Evolutionary conservation across 1,139 yeast genomes (phyloP), one percentile per base, ranked within the genome.

Genomic region (Debaryomyces subglobosus): DNA sequence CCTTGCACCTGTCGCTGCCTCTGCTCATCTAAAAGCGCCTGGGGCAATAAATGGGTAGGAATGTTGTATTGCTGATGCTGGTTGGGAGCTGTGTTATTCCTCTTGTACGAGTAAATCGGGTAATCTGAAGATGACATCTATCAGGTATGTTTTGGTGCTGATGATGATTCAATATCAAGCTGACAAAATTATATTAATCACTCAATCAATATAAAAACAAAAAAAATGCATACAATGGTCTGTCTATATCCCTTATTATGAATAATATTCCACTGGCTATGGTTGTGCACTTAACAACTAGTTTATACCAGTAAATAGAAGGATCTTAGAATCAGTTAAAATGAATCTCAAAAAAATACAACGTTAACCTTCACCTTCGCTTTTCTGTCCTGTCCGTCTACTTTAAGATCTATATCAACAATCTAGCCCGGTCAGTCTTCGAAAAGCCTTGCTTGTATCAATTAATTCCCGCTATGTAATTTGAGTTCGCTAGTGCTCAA

Each of bases 1-100:
- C 24, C 36, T 13, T 43, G 41, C 38, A 46, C 21, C 16, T 32
- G 47, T 16, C 43, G 50, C 32, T 47, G 56, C 12, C 25, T 27
- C 25, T 37, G 45, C 25, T 46, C 48, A 29, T 53, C 63, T 44
- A 65, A 53, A 53, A 63, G 65, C 4, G 65, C 62, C 55, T 60
- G 72, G 2, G 77, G 77, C 44, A 72, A 55, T 49, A 72, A 63
- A 56, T 72, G 77, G 13, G 69, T 64, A 4, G 77, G 77, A 34
- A 72, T 53, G 47, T 53, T 58, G 6, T 44, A 30, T 21, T 45
- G 42, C 37, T 21, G 37, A 25, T 34, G 35, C 35, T 32, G 39
- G 37, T 16, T 27, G 12, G 33, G 41, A n/a, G 29, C 38, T 21
- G 37, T 15, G 12, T 29, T 21, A 12, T 13, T 30, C 29, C 43